phyloP scores from a whole-genome alignment of 2,329 filamentous ascomycete species.

The Alternaria conjuncta region DNA sequence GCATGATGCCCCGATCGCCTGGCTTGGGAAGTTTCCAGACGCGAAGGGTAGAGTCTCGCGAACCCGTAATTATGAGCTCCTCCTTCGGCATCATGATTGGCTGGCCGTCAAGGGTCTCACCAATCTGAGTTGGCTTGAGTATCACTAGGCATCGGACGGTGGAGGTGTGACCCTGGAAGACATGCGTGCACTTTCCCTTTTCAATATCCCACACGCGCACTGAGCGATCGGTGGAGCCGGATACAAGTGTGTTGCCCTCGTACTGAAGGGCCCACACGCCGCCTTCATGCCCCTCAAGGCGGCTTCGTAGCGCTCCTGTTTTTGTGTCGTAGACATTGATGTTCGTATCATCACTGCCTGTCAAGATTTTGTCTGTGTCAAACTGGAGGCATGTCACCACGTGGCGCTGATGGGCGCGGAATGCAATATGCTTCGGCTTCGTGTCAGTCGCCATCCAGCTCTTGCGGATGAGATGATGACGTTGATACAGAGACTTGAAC shows the following conservation, averaged over 20 bases:
- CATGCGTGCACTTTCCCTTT: slow-evolving; percentile 87
- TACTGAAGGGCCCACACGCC: slow-evolving; percentile 98
- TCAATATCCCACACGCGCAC: slow-evolving; percentile 99
- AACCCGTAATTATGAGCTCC: slow-evolving; percentile 95
- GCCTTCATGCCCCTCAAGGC: slow-evolving; percentile 91
- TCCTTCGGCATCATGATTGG: slow-evolving; percentile 90
- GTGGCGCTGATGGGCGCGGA: slow-evolving; percentile 93
- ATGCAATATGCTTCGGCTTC: slow-evolving; percentile 89
- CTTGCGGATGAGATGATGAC: slow-evolving; percentile 87
- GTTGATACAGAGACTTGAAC: slow-evolving; percentile 94
- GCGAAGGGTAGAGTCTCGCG: slow-evolving; percentile 88
- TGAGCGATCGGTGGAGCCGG: slow-evolving; percentile 92
- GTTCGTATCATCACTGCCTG: slow-evolving; percentile 94
- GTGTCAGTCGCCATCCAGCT: slow-evolving; percentile 87
- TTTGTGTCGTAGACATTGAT: slow-evolving; percentile 99
- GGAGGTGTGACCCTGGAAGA: slow-evolving; percentile 97
- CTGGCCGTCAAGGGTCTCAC: slow-evolving; percentile 72
- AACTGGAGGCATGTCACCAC: slow-evolving; percentile 98
- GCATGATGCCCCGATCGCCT: slow-evolving; percentile 77
- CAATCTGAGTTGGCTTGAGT: slow-evolving; percentile 82
- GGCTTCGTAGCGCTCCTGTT: slow-evolving; percentile 82
- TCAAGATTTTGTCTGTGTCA: slow-evolving; percentile 96
- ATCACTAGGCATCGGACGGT: slow-evolving; percentile 97
- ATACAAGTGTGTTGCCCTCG: slow-evolving; percentile 92
- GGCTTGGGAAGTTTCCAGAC: slow-evolving; percentile 92